phyloP scores from a whole-genome alignment of 2,329 filamentous ascomycete genomes.

The Aspergillus nomiae region DNA sequence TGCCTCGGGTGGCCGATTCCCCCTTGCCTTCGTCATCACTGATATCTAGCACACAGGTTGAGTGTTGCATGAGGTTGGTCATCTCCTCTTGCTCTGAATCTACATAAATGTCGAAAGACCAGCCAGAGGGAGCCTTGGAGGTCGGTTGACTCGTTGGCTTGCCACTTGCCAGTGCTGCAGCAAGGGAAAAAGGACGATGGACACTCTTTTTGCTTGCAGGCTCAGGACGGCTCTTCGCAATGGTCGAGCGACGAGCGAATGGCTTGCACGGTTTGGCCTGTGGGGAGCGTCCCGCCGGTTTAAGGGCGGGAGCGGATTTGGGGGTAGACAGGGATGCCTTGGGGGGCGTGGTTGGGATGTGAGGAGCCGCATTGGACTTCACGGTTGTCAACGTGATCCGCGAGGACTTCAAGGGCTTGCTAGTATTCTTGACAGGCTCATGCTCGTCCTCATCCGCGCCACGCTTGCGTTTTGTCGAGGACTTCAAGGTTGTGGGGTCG shows the following conservation, averaged over 20 bases:
- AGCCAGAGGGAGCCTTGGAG: constrained; percentile 52
- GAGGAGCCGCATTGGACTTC: constrained; percentile 23
- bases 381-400: constrained; percentile 37
- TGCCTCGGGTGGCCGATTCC: constrained; percentile 63
- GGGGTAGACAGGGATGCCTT: constrained; percentile 40
- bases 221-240: constrained; percentile 69
- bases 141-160: constrained; percentile 53
- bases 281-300: constrained; percentile 80
- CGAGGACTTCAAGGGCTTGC: constrained; percentile 56
- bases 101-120: constrained; percentile 94
- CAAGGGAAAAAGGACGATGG: constrained; percentile 74
- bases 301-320: constrained; percentile 58
- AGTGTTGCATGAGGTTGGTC: constrained; percentile 90
- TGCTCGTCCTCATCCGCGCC: constrained; percentile 33
- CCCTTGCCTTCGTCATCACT: constrained; percentile 75
- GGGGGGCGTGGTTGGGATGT: constrained; percentile 24
- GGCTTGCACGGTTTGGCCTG: constrained; percentile 71
- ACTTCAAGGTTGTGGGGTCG: constrained; percentile 55
- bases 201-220: constrained; percentile 55
- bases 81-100: constrained; percentile 89
- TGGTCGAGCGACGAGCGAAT: constrained; percentile 66
- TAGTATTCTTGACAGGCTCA: constrained; percentile 30
- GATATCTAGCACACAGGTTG: constrained; percentile 82
- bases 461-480: constrained; percentile 51
- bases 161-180: constrained; percentile 67